Percentiles rank a stretch among this genome's conserved stretches.
These are phyloP conservation scores for Naumovozyma dairenensis DNA, from an alignment of 805 yeast species.

Conservation along the genomic window DNA sequence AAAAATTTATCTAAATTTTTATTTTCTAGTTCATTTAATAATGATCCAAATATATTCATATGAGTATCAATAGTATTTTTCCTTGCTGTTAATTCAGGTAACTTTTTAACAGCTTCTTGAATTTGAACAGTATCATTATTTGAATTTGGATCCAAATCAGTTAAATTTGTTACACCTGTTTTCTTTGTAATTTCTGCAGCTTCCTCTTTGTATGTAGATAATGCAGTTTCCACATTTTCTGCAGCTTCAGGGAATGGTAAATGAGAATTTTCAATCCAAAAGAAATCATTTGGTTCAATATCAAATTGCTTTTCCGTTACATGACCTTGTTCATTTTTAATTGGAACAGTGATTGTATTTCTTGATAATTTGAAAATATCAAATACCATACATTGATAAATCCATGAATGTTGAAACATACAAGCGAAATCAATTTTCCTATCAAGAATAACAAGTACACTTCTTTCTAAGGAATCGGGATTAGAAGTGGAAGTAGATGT, in stretches of 20 bases:
- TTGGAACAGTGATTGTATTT: slow-evolving; percentile 63
- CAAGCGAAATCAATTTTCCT: slow-evolving; percentile 84
- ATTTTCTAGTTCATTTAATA: slow-evolving; percentile 75
- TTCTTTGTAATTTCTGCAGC: slow-evolving; percentile 76
- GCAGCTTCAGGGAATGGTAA: slow-evolving; percentile 98
- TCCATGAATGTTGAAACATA: slow-evolving; percentile 96
- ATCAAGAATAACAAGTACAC: slow-evolving; percentile 75
- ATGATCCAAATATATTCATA: slow-evolving; percentile 84
- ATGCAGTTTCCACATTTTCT: slow-evolving; percentile 82
- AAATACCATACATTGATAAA: slow-evolving; percentile 90
- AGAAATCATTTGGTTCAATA: slow-evolving; percentile 85
- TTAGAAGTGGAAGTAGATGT: slow-evolving; percentile 7
- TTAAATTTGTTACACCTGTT: slow-evolving; percentile 59
- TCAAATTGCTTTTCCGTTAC: slow-evolving; percentile 56
- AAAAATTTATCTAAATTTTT: slow-evolving; percentile 83
- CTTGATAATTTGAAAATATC: slow-evolving; percentile 79
- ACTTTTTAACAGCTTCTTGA: slow-evolving; percentile 79
- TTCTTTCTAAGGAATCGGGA: slow-evolving; percentile 39
- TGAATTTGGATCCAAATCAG: slow-evolving; percentile 54
- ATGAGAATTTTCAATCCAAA: slow-evolving; percentile 78
- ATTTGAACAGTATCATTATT: slow-evolving; percentile 53
- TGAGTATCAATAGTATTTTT: slow-evolving; percentile 89
- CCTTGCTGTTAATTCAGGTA: slow-evolving; percentile 86
- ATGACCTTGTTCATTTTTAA: slow-evolving; percentile 30
- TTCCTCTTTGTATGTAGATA: slow-evolving; percentile 72